Percentiles rank a stretch among this genome's conserved stretches.
Conservation (phyloP, 129 eudicot species). For the Helianthus annuus region HanXRQr2.0-SUNRISE NC_035448.2:35869793-35870292, state of each 20-base stretch:
- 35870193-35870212: neutral
- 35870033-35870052: slow-evolving; percentile 86
- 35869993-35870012: no score
- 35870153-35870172: neutral
- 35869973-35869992: neutral
- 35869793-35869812: slow-evolving; percentile 82
- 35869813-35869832: slow-evolving; percentile 79
- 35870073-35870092: slow-evolving; percentile 81
- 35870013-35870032: neutral
- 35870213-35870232: neutral
- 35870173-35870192: neutral
- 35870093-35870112: slow-evolving; percentile 71
- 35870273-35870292: neutral
- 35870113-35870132: slow-evolving; percentile 1
- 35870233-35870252: neutral
- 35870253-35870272: neutral
- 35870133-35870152: slow-evolving; percentile 8
- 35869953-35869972: neutral
- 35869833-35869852: neutral
- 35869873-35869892: neutral
- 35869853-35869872: neutral
- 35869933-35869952: slow-evolving; percentile 4
- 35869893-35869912: neutral
- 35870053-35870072: slow-evolving; percentile 82
- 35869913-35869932: neutral